These are phyloP conservation scores for Pseudomonodictys pantanalensis DNA, from an alignment of 495 filamentous ascomycete species.

Conservation along the genomic window DNA sequence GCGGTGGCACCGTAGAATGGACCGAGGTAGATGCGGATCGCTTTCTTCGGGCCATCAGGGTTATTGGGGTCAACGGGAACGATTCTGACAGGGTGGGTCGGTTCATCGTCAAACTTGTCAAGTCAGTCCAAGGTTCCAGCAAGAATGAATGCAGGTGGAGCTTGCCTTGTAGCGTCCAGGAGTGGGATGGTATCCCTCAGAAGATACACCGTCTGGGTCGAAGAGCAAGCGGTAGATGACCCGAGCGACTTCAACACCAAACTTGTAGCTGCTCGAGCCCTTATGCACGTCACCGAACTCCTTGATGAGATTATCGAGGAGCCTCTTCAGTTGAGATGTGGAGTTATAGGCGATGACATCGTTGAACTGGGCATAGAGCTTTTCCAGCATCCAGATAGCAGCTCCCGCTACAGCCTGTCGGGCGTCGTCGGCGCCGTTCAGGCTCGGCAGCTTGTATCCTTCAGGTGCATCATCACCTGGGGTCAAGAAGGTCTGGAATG, in stretches of 20 bases:
- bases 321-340: neutral
- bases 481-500: conserved; percentile 29
- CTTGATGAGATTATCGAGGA: neutral
- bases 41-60: conserved; percentile 32
- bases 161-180: conserved; percentile 31
- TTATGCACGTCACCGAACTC: conserved; percentile 23
- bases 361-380: conserved; percentile 33
- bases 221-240: conserved; percentile 3
- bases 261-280: conserved; percentile 31
- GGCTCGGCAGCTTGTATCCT: neutral
- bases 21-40: conserved; percentile 30
- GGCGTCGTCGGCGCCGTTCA: conserved; percentile 31
- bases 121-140: too few species aligned
- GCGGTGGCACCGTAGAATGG: conserved; percentile 38
- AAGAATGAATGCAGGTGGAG: too few species aligned
- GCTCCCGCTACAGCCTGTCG: conserved; percentile 38
- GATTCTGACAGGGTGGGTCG: conserved; percentile 39
- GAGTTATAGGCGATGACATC: conserved; percentile 10
- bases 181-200: conserved; percentile 30
- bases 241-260: conserved; percentile 34
- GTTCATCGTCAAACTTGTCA: conserved; percentile 43
- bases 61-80: conserved; percentile 39
- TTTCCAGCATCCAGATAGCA: conserved; percentile 34
- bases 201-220: conserved; percentile 31
- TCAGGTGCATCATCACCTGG: conserved; percentile 12